Evolutionary conservation across 2,329 filamentous ascomycete genomes (phyloP).

Genomic region (Paecilomyces formosus): DNA sequence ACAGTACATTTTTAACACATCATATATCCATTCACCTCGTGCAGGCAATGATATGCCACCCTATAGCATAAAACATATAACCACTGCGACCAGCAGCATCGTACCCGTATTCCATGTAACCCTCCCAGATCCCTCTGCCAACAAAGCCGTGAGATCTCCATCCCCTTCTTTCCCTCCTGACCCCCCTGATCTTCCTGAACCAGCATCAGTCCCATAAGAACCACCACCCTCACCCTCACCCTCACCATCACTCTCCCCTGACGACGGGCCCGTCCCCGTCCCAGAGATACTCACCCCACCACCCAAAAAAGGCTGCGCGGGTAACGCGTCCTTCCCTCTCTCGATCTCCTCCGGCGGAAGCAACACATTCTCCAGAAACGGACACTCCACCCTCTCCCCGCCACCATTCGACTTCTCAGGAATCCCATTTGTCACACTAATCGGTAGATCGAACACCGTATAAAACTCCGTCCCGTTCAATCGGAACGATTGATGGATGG

Average conservation of each 20-base stretch:
- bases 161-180: neutral
- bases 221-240: neutral
- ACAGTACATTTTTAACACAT: neutral
- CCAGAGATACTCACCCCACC: neutral
- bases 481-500: conserved; percentile 63
- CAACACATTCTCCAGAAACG: conserved; percentile 16
- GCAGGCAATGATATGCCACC: neutral
- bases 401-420: conserved; percentile 6
- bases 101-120: neutral
- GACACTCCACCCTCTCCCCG: conserved; percentile 15
- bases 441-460: conserved; percentile 64
- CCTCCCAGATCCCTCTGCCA: neutral
- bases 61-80: neutral
- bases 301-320: conserved; percentile 16
- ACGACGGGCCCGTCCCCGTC: neutral
- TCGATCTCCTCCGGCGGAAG: conserved; percentile 4
- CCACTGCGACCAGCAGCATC: neutral
- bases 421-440: conserved; percentile 61
- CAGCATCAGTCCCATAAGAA: neutral
- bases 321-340: conserved; percentile 14
- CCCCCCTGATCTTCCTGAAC: no score
- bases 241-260: neutral
- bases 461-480: conserved; percentile 58
- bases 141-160: neutral
- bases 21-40: neutral